Evolutionary conservation across 208 protist genomes (phyloP), one percentile per base, ranked within the genome.

Genomic region (Herpetomonas samuelpessoai): DNA sequence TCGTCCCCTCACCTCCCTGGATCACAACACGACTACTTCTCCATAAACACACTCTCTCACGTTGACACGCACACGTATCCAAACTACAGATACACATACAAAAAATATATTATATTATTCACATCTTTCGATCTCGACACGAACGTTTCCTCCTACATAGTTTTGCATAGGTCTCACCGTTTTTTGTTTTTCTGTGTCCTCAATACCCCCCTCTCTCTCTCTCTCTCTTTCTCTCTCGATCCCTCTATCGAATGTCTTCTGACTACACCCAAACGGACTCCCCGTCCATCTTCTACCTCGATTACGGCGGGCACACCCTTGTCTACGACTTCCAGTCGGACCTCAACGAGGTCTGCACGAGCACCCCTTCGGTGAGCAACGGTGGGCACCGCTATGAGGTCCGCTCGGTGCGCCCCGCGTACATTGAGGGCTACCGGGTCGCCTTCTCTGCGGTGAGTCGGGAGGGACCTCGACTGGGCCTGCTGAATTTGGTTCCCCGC

Each of bases 361-460:
- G 25, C 24, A 26, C 47, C 7, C 22, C 16, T 9, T 25, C 65
- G 1, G 26, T 41, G 35, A 7, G 10, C 10, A 41, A 7, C 7
- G 35, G 35, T 7, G 35, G 35, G 10, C 7, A 41, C 10, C 7
- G 16, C 7, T 41, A 41, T 16, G 16, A 41, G 46, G 46, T 51
- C 10, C 30, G 35, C 2, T 27, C 24, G 3, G 22, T 52, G 9
- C 49, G 39, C 27, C 55, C 68, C 2, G 68, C 68, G 1, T 19
- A 59, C 10, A 31, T 80, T 14, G 51, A 61, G 9, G 55, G 53
- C 14, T 77, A 62, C 28, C 62, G 62, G 0, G 69, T 84, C 2
- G 22, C 55, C 31, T 68, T 68, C 59, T 62, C 65, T 38, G 77
- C 77, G 14, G 60, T 84, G 6, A 80, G 77, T 53, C 38, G 19